Conservation (phyloP, 257 asterid species). For the Ilex aquifolium region DNA sequence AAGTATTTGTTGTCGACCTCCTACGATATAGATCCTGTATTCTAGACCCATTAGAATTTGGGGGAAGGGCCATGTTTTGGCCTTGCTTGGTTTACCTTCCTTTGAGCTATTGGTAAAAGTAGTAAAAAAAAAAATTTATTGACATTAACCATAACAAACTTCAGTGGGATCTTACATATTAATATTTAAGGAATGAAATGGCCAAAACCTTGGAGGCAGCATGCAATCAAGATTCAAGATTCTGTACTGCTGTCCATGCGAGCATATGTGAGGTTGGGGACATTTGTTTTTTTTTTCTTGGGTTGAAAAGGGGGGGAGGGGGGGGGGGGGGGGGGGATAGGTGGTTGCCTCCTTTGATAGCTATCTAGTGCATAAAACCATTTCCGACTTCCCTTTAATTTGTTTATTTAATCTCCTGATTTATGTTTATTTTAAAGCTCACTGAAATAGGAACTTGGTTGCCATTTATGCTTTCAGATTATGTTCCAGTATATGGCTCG, state of each 20-base stretch:
- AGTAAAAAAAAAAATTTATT: no score
- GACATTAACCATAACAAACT: no score
- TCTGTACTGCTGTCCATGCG: not conserved
- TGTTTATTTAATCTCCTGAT: slow-evolving; percentile 1
- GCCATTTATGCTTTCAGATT: slow-evolving; percentile 36
- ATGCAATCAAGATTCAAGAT: no score
- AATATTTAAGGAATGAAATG: no score
- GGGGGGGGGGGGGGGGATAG: not conserved
- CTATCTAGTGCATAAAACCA: not conserved
- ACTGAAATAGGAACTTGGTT: not conserved
- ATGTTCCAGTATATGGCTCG: slow-evolving; percentile 86
- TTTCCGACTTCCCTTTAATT: not conserved
- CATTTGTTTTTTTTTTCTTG: not conserved
- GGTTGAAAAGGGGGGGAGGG: not conserved
- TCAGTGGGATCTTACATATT: no score
- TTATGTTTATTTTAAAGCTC: not conserved
- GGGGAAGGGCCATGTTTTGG: not conserved
- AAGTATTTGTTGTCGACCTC: no score
- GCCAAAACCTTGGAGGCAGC: no score
- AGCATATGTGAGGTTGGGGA: not conserved
- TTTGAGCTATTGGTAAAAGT: no score
- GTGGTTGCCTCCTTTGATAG: not conserved
- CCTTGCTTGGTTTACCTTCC: not conserved
- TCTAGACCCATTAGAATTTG: no score
- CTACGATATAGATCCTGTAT: no score